Percentiles rank a stretch among this genome's conserved stretches.
Conservation (phyloP, 176 grass and related monocot genomes). For the Avena eriantha region DNA sequence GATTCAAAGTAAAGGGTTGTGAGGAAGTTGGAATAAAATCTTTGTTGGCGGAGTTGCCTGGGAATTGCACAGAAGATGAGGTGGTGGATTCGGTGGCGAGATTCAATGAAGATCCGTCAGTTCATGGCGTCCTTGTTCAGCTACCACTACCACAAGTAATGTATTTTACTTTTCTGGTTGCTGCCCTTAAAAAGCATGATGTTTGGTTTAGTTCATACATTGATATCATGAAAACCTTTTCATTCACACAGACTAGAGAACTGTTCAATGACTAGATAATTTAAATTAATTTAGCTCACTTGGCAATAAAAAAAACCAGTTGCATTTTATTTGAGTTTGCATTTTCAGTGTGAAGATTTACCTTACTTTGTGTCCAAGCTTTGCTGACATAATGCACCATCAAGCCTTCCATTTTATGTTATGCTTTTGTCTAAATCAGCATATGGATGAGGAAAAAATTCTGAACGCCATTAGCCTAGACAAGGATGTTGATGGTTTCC, state of each 20-base stretch:
- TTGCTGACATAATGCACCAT: constrained; percentile 8
- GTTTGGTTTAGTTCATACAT: constrained; percentile 19
- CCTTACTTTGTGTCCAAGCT: background rate
- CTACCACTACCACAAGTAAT: constrained; percentile 89
- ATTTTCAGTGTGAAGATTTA: constrained; percentile 19
- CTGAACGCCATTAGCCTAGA: constrained; percentile 66
- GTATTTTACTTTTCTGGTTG: constrained; percentile 18
- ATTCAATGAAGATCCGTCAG: constrained; percentile 84
- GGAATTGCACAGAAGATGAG: constrained; percentile 71
- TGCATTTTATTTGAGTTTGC: background rate
- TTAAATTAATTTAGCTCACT: background rate
- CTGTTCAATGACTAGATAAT: background rate
- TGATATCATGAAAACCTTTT: constrained; percentile 14
- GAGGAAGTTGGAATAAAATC: constrained; percentile 93
- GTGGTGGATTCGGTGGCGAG: constrained; percentile 62
- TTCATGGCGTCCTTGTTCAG: constrained; percentile 96
- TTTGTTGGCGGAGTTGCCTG: constrained; percentile 64
- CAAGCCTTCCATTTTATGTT: background rate
- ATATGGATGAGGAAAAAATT: constrained; percentile 91
- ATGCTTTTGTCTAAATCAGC: constrained; percentile 59
- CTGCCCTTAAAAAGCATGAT: background rate
- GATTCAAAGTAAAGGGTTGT: constrained; percentile 84
- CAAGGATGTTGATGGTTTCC: constrained; percentile 98
- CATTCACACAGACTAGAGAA: background rate
- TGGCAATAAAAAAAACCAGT: background rate